Percentiles rank a stretch among this genome's conserved stretches.
Evolutionary conservation across 2,329 filamentous ascomycete genomes (phyloP).

Genomic region (Fusarium abutilonis): DNA sequence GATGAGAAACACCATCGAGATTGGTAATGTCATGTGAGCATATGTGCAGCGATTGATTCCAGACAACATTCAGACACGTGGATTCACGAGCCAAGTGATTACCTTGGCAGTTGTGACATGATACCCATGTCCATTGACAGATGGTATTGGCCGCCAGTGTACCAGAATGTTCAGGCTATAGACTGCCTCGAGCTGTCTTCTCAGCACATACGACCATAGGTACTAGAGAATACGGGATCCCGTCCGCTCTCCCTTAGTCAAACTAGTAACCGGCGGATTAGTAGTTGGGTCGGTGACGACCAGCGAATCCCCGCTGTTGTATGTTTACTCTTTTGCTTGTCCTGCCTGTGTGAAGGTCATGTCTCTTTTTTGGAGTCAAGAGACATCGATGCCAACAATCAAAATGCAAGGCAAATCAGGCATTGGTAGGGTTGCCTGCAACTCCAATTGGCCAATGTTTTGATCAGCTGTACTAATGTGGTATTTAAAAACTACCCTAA

Average conservation of each 20-base stretch:
- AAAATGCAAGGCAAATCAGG: neutral
- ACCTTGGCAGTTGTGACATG: too few species aligned
- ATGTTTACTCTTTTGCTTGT: conserved; percentile 1
- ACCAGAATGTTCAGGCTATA: neutral
- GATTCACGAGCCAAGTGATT: too few species aligned
- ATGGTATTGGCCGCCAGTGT: too few species aligned
- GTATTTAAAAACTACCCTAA: too few species aligned
- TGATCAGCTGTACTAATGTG: too few species aligned
- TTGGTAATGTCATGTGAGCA: too few species aligned
- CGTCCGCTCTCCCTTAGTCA: conserved; percentile 32
- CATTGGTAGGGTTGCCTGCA: neutral
- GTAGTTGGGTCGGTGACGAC: conserved; percentile 34
- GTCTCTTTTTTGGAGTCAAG: neutral
- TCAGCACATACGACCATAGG: conserved; percentile 26
- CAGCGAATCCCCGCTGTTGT: conserved; percentile 33
- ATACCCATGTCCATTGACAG: too few species aligned
- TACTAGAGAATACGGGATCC: conserved; percentile 32
- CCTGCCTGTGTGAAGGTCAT: too few species aligned
- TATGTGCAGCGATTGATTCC: too few species aligned
- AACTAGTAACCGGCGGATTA: conserved; percentile 29
- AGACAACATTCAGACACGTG: too few species aligned
- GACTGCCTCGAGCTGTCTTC: accelerated
- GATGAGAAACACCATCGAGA: neutral
- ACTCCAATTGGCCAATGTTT: too few species aligned
- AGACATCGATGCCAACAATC: too few species aligned